A percentile compares a stretch with the other conserved stretches of the same genome.
Evolutionary conservation across 1,139 yeast genomes (phyloP).

Genomic region (Pneumocystis carinii): DNA sequence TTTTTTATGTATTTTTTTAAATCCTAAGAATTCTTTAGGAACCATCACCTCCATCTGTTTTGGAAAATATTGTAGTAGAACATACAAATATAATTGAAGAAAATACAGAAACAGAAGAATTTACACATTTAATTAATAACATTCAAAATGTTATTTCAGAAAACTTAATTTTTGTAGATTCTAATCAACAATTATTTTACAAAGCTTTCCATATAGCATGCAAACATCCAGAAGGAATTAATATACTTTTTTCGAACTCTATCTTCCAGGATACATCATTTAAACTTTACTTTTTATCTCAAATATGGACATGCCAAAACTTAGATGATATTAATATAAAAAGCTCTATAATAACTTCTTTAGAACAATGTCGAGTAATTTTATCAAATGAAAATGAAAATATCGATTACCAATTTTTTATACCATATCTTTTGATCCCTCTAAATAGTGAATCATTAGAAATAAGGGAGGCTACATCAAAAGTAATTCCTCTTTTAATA

Average conservation of each 20-base stretch:
- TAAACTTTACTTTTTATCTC: not conserved
- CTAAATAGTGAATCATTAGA: conserved; percentile 21
- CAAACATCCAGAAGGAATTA: not conserved
- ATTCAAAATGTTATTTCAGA: not conserved
- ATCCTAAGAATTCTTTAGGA: not conserved
- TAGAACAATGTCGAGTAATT: not conserved
- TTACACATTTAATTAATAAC: not conserved
- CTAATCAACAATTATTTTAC: not conserved
- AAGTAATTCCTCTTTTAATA: conserved; percentile 19
- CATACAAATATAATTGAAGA: not conserved
- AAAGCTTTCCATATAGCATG: not conserved
- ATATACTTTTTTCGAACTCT: not conserved
- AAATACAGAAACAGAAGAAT: not conserved
- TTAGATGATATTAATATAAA: not conserved
- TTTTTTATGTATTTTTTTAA: not conserved
- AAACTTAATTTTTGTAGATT: not conserved
- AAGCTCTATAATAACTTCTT: not conserved
- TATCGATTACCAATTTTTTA: conserved; percentile 24
- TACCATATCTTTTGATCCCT: conserved; percentile 22
- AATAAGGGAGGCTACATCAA: conserved; percentile 30
- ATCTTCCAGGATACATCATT: not conserved
- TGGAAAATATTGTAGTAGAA: not conserved
- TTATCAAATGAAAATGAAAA: not conserved
- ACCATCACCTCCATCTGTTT: not conserved
- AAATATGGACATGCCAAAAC: not conserved